phyloP scores from a whole-genome alignment of 1,284 basidiomycete species.

The Malassezia furfur region DNA sequence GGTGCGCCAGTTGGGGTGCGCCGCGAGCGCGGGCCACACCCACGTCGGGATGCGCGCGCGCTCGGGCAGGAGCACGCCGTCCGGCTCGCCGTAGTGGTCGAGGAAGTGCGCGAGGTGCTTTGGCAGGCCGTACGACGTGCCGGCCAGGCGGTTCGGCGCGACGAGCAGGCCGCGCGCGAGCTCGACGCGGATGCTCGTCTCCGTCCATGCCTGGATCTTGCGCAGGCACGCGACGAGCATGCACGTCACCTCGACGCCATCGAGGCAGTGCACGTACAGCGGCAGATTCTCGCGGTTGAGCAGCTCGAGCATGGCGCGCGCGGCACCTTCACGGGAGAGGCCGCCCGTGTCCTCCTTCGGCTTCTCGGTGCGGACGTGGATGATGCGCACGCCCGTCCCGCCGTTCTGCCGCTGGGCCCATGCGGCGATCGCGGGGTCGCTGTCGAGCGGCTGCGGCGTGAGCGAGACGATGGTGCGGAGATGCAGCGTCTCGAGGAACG shows the following conservation, averaged over 20 bases:
- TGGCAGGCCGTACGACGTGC: conserved; percentile 28
- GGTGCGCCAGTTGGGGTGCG: not conserved
- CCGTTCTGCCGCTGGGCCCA: conserved; percentile 23
- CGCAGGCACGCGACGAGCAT: conserved; percentile 40
- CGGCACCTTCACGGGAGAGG: conserved; percentile 35
- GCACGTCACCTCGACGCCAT: conserved; percentile 38
- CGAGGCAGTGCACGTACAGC: conserved; percentile 44
- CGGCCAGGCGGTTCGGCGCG: conserved; percentile 19
- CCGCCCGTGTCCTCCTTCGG: conserved; percentile 43
- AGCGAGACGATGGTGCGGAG: conserved; percentile 40
- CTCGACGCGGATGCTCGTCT: conserved; percentile 26
- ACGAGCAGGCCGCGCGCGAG: conserved; percentile 29
- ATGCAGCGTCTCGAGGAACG: conserved; percentile 36
- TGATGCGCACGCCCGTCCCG: conserved; percentile 19
- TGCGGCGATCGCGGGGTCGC: conserved; percentile 21
- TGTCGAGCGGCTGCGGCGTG: conserved; percentile 39
- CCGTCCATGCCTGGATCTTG: conserved; percentile 40
- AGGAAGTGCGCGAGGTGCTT: conserved; percentile 32
- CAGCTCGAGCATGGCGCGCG: conserved; percentile 28
- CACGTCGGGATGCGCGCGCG: conserved; percentile 30
- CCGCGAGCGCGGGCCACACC: conserved; percentile 27
- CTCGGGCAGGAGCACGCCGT: conserved; percentile 30
- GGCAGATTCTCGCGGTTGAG: conserved; percentile 37
- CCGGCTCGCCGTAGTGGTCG: conserved; percentile 36
- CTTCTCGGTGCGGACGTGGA: conserved; percentile 41